phyloP scores from a whole-genome alignment of 305 asterid genomes.

The Fraxinus angustifolia region DNA sequence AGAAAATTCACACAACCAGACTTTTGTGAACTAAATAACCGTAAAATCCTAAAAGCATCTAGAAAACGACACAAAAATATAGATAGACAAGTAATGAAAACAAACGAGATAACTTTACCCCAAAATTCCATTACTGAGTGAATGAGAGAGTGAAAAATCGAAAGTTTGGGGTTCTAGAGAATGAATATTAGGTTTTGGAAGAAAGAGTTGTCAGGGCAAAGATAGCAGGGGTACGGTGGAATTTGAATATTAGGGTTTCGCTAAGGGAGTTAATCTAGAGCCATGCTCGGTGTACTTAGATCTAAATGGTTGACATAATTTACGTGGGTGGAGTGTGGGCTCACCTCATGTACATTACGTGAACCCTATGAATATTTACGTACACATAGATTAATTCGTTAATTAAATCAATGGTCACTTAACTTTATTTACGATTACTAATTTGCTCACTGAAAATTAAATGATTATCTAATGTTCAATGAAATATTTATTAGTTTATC shows the following conservation, averaged over 20 bases:
- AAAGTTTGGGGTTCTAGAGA: constrained; percentile 18
- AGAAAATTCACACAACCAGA: not conserved
- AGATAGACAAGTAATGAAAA: not conserved
- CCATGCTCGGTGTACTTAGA: too few relatives aligned
- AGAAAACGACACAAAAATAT: not conserved
- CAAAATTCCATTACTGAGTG: constrained; percentile 45
- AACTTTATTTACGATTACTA: too few relatives aligned
- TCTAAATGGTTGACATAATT: too few relatives aligned
- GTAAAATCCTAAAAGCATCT: not conserved
- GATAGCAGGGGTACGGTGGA: not conserved
- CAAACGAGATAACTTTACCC: constrained; percentile 27
- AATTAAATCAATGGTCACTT: too few relatives aligned
- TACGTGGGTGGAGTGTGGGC: too few relatives aligned
- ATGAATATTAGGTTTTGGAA: constrained; percentile 30
- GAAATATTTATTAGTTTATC: too few relatives aligned
- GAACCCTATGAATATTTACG: too few relatives aligned
- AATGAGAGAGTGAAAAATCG: constrained; percentile 8
- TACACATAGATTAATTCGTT: too few relatives aligned
- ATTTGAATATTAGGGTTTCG: not conserved
- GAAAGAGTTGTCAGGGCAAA: not conserved
- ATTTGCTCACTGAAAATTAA: too few relatives aligned
- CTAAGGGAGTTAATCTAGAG: too few relatives aligned
- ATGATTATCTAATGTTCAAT: too few relatives aligned
- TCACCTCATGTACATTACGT: too few relatives aligned
- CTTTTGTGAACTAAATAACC: not conserved